Conservation (phyloP, 2,329 filamentous ascomycete genomes). For the Fusarium cicatricum region DNA sequence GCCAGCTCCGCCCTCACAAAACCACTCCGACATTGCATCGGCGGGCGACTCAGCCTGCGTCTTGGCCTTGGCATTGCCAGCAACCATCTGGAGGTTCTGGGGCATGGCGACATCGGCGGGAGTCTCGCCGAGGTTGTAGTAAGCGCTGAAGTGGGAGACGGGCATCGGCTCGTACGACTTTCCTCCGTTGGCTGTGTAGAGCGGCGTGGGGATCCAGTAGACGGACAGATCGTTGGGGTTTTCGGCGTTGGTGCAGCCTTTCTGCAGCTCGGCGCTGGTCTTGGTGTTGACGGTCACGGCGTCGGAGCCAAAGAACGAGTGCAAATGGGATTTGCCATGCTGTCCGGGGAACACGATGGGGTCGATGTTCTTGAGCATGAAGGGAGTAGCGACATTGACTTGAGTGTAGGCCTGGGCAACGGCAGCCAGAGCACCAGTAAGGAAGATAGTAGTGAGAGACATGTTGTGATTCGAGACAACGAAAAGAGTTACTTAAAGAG, state of each 20-base stretch:
- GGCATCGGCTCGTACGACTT: constrained; percentile 43
- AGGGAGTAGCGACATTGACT: constrained; percentile 31
- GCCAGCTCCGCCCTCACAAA: constrained; percentile 44
- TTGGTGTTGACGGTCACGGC: constrained; percentile 42
- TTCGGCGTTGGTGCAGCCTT: constrained; percentile 54
- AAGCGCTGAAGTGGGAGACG: constrained; percentile 53
- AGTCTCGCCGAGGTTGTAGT: constrained; percentile 52
- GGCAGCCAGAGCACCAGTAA: constrained; percentile 23
- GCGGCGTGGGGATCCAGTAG: constrained; percentile 56
- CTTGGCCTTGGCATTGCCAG: constrained; percentile 46
- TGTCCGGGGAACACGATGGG: constrained; percentile 45
- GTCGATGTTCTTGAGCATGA: constrained; percentile 48
- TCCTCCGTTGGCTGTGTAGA: constrained; percentile 46
- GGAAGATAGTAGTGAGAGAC: constrained; percentile 31
- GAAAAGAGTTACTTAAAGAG: constrained; percentile 8
- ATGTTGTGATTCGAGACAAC: constrained; percentile 22
- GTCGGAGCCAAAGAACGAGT: constrained; percentile 50
- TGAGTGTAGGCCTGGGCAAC: constrained; percentile 33
- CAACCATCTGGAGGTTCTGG: constrained; percentile 52
- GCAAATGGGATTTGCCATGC: constrained; percentile 45
- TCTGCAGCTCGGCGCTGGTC: constrained; percentile 46
- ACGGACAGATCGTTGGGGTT: constrained; percentile 57
- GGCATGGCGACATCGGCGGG: constrained; percentile 55
- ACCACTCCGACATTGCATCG: constrained; percentile 44
- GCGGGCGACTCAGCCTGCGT: constrained; percentile 16